Evolutionary conservation across 805 yeast species (phyloP), one percentile per base, ranked within the genome.

Genomic region (Kazachstania africana): DNA sequence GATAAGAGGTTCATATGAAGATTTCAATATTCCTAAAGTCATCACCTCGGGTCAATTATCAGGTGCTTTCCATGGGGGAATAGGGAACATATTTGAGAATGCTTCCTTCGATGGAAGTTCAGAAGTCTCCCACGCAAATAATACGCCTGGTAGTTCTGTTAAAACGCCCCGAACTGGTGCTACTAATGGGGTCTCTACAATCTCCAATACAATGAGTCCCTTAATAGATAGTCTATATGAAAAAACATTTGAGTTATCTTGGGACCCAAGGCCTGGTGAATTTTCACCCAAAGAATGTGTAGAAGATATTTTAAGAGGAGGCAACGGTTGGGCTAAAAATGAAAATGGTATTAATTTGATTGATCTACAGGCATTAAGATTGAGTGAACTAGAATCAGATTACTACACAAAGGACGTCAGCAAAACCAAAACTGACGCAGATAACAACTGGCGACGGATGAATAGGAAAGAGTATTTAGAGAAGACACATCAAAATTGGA

Each of bases 301-400:
- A 8, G 73, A 74, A 20, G 93, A 83, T 52, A 78, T 87, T 2
- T 68, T 82, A 35, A 65, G 69, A 18, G 79, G 81, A 19, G 80
- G 82, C 1, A 69, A 71, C 31, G 91, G 84, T 3, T 76, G 77
- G 77, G 70, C 67, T 16, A 53, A 48, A 33, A 54, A 55, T 35
- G 61, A 55, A 30, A 53, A 52, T 19, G 59, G 59, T n/a, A 38
- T 50, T n/a, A 46, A 44, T 27, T 26, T 54, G 17, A 48, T 54
- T 16, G 59, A 54, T 36, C 35, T 53, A 13, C 55, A 53, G 24
- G 54, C 57, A 5, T 36, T 53, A 25, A 39, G 42, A 27, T 28
- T 53, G 21, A 39, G 45, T 12, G 55, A 53, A 28, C 14, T 47
- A 31, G 59, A 50, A 29, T 25, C 28, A 9, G 46, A 41, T 21